Percentiles rank a stretch among this genome's conserved stretches.
Conservation (phyloP, 768 basidiomycete genomes). For the Cystobasidium ongulense region DNA sequence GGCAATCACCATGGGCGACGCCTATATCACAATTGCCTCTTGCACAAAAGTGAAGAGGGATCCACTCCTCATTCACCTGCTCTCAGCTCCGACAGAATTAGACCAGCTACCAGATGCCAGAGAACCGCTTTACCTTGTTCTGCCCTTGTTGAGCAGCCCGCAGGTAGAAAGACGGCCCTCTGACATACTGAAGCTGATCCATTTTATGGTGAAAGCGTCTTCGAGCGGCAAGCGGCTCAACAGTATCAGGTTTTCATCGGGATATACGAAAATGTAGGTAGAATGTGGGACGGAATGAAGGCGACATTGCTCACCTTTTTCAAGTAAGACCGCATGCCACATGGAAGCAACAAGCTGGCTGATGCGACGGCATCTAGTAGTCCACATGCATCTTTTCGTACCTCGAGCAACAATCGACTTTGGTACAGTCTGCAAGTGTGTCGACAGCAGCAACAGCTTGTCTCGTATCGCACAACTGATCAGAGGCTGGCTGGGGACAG, state of each 20-base stretch:
- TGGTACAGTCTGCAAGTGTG: too few relatives aligned
- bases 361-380: too few relatives aligned
- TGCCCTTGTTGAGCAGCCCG: not conserved
- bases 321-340: too few relatives aligned
- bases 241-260: constrained; percentile 20
- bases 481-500: not conserved
- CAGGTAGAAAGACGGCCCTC: not conserved
- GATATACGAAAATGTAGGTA: not conserved
- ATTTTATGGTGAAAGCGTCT: not conserved
- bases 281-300: not conserved
- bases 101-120: not conserved
- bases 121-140: not conserved
- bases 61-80: constrained; percentile 26
- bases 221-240: constrained; percentile 19
- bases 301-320: not conserved
- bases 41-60: constrained; percentile 13
- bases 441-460: not conserved
- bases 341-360: too few relatives aligned
- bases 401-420: too few relatives aligned
- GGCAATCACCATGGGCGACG: not conserved
- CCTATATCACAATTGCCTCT: not conserved
- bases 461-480: not conserved
- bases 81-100: not conserved
- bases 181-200: not conserved
- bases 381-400: too few relatives aligned